Base-by-base conservation (phyloP, 179 eudicot genomes). In the Drosera spatulata region DNA sequence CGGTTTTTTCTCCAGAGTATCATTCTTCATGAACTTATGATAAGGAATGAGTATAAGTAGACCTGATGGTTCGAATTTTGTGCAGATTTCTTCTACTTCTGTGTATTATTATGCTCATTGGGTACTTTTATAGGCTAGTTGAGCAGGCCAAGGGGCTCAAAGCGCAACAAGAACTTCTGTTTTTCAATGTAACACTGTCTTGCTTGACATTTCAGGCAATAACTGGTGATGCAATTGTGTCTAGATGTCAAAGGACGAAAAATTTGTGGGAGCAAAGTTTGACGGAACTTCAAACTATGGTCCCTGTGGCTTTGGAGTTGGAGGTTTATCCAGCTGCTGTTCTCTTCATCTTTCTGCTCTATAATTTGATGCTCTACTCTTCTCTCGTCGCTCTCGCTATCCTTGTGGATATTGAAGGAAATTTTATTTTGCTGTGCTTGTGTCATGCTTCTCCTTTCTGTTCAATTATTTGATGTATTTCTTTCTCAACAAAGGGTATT, bases 221-320 rank as follows among this genome's bases (percentile, higher is more conserved):
- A 58, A 87, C 84, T 15, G 89, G 90, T 54, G 78, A 87, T 53
- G 68, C 71, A 51, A 64, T 77, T 41, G 67, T 83, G 63, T 61
- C 73, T 46, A 79, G 88, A 83, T 79, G 85, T 66, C 76, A 70
- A 65, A 82, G 71, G 70, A 70, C 86, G 56, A 80, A 68, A 60
- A 81, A 63, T 38, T 62, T 68, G 39, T 57, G 81, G 71, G 81
- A 75, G 64, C 84, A 78, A 58, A 72, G 84, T 72, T 81, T 90
- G 61, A 65, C 73, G 65, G 75, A 81, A 63, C 81, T 90, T 68
- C 90, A 83, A 63, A 73, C 64, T 63, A 73, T 79, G 84, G 97
- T 90, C 62, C 94, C 86, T 3, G 77, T 87, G 15, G 56, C 22
- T 55, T 60, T 90, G 77, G 79, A 73, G 72, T 71, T 75, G 2